A percentile compares a stretch with the other conserved stretches of the same genome.
These are phyloP conservation scores for Barnettozyma pratensis DNA, from an alignment of 805 yeast species.

Conservation along the genomic window DNA sequence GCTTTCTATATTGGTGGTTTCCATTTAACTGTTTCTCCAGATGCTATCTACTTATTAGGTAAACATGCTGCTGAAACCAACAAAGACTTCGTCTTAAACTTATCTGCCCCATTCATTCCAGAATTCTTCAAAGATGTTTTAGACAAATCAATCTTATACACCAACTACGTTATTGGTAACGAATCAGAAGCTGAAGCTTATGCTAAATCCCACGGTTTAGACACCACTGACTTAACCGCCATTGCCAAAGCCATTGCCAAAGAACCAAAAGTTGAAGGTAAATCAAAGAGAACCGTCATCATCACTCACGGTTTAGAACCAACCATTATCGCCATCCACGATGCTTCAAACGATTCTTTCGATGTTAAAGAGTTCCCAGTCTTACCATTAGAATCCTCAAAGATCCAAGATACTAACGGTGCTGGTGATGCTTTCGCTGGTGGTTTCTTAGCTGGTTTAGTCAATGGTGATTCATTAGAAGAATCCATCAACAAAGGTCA, in stretches of 20 bases:
- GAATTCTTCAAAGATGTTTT: conserved; percentile 92
- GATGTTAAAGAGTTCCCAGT: conserved; percentile 57
- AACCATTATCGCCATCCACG: conserved; percentile 69
- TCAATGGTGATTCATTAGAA: conserved; percentile 59
- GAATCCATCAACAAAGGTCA: conserved; percentile 79
- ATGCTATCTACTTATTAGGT: conserved; percentile 84
- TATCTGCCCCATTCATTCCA: conserved; percentile 95
- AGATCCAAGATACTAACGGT: conserved; percentile 92
- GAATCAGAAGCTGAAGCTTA: conserved; percentile 96
- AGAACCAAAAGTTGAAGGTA: conserved; percentile 66
- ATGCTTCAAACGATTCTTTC: conserved; percentile 40
- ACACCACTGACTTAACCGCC: conserved; percentile 52
- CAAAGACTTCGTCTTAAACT: conserved; percentile 76
- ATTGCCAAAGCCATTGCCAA: conserved; percentile 81
- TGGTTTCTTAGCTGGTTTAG: conserved; percentile 88
- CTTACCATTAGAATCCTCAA: conserved; percentile 57
- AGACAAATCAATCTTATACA: conserved; percentile 74
- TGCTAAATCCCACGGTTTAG: conserved; percentile 77
- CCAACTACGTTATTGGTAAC: conserved; percentile 89
- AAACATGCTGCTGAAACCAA: conserved; percentile 82
- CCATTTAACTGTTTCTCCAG: conserved; percentile 97
- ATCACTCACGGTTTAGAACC: conserved; percentile 96
- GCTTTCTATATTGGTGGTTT: conserved; percentile 96
- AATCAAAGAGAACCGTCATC: conserved; percentile 76
- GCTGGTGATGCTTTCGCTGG: conserved; percentile 99